A percentile compares a stretch with the other conserved stretches of the same genome.
These are phyloP conservation scores for Ogataea corticis DNA, from an alignment of 805 yeast genomes.

Conservation along the genomic window DNA sequence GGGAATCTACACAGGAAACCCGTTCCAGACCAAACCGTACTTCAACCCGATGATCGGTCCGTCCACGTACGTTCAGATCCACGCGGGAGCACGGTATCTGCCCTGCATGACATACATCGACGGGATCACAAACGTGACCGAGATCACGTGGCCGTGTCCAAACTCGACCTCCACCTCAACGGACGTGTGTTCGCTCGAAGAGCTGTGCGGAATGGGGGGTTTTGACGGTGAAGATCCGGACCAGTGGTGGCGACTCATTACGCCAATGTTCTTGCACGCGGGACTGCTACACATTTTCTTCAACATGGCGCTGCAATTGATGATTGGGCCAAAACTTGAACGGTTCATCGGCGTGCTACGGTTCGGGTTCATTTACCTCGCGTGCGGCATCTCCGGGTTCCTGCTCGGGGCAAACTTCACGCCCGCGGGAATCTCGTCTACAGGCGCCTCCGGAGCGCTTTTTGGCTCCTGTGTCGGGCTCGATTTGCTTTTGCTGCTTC, in stretches of 20 bases:
- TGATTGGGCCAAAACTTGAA: slow-evolving; percentile 64
- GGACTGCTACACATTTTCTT: slow-evolving; percentile 69
- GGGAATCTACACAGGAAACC: slow-evolving; percentile 60
- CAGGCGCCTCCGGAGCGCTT: slow-evolving; percentile 72
- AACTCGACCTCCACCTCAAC: slow-evolving; percentile 58
- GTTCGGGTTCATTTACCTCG: slow-evolving; percentile 54
- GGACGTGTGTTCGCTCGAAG: slow-evolving; percentile 55
- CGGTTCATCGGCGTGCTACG: slow-evolving; percentile 53
- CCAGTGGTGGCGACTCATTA: slow-evolving; percentile 69
- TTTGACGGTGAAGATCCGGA: slow-evolving; percentile 45
- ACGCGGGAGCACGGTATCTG: slow-evolving; percentile 68
- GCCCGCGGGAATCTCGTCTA: slow-evolving; percentile 63
- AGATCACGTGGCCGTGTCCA: slow-evolving; percentile 62
- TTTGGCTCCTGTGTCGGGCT: slow-evolving; percentile 65
- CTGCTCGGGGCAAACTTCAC: slow-evolving; percentile 69
- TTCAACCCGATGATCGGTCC: slow-evolving; percentile 84
- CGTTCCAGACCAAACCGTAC: slow-evolving; percentile 67
- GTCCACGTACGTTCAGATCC: slow-evolving; percentile 61
- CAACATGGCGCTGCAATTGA: slow-evolving; percentile 59
- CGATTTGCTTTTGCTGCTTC: slow-evolving; percentile 55
- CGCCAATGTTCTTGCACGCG: slow-evolving; percentile 74
- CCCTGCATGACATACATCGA: slow-evolving; percentile 65
- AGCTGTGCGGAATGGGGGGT: slow-evolving; percentile 63
- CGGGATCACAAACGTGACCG: slow-evolving; percentile 48
- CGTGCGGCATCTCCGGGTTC: slow-evolving; percentile 67